A percentile compares a stretch with the other conserved stretches of the same genome.
phyloP scores from a whole-genome alignment of 2,329 filamentous ascomycete genomes.

The Capronia americana region DNA sequence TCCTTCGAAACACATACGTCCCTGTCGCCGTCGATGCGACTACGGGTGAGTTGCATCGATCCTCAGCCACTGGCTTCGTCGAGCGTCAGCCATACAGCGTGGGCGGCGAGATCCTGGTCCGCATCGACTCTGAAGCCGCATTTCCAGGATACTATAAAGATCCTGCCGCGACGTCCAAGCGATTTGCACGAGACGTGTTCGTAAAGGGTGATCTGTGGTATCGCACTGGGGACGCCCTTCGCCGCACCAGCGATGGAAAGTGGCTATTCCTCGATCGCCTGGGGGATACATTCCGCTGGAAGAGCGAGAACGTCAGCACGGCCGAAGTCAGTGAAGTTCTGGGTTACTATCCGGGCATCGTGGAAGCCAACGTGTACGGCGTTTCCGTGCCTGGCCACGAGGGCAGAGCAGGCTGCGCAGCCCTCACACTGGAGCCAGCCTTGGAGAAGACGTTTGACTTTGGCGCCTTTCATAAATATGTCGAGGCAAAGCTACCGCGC shows the following conservation, averaged over 20 bases:
- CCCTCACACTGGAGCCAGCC: not conserved
- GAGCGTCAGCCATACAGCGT: constrained; percentile 66
- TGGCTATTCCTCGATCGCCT: constrained; percentile 76
- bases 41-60: constrained; percentile 68
- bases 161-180: constrained; percentile 69
- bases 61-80: constrained; percentile 71
- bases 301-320: constrained; percentile 82
- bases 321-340: constrained; percentile 77
- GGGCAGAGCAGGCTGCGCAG: constrained; percentile 70
- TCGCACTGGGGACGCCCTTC: constrained; percentile 79
- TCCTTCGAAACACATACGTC: constrained; percentile 62
- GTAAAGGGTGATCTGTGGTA: constrained; percentile 79
- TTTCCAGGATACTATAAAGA: constrained; percentile 87
- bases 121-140: constrained; percentile 63
- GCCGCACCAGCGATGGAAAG: constrained; percentile 72
- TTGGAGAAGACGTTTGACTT: constrained; percentile 60
- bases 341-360: constrained; percentile 67
- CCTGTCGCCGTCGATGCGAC: constrained; percentile 72
- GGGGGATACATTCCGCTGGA: constrained; percentile 62
- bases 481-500: constrained; percentile 65
- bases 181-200: constrained; percentile 76
- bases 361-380: constrained; percentile 85
- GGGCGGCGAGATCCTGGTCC: constrained; percentile 76
- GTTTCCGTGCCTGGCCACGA: constrained; percentile 80
- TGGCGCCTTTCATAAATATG: constrained; percentile 63